phyloP scores from a whole-genome alignment of 495 filamentous ascomycete species.

The Mytilinidion resinicola region DNA sequence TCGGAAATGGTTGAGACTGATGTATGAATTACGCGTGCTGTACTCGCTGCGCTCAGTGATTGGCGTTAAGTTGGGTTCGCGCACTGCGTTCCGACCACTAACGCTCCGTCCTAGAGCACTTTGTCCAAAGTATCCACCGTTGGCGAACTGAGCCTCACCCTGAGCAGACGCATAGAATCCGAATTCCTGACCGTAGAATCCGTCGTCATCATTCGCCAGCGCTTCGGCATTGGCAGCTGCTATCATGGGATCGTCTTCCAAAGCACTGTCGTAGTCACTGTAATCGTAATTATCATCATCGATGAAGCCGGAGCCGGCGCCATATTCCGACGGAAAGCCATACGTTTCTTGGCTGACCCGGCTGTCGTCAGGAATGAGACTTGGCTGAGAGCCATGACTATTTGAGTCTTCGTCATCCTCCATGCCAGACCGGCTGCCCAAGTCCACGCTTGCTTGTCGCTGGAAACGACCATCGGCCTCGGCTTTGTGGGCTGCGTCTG shows the following conservation, averaged over 20 bases:
- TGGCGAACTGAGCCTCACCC: conserved; percentile 50
- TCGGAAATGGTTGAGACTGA: conserved; percentile 61
- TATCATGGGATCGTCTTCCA: conserved; percentile 82
- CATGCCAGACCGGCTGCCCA: conserved; percentile 5
- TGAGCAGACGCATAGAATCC: conserved; percentile 75
- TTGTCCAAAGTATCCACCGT: conserved; percentile 88
- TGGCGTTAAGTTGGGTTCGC: conserved; percentile 87
- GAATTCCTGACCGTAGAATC: conserved; percentile 93
- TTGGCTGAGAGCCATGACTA: conserved; percentile 24
- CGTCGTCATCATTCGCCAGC: conserved; percentile 83
- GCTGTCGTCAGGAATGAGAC: conserved; percentile 38
- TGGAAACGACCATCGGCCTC: conserved; percentile 63
- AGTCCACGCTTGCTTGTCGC: conserved; percentile 43
- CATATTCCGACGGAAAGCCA: conserved; percentile 29
- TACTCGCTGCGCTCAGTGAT: conserved; percentile 96
- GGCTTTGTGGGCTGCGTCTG: conserved; percentile 67
- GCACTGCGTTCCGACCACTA: conserved; percentile 63
- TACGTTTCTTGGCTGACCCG: conserved; percentile 33
- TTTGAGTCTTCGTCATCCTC: conserved; percentile 22
- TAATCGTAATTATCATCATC: conserved; percentile 37
- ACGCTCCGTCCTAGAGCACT: conserved; percentile 57
- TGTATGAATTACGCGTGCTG: conserved; percentile 85
- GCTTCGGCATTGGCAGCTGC: conserved; percentile 92
- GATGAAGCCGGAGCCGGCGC: conserved; percentile 30
- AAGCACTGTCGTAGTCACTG: conserved; percentile 54